A percentile compares a stretch with the other conserved stretches of the same genome.
phyloP scores from a whole-genome alignment of 305 asterid genomes.

The Striga hermonthica region DNA sequence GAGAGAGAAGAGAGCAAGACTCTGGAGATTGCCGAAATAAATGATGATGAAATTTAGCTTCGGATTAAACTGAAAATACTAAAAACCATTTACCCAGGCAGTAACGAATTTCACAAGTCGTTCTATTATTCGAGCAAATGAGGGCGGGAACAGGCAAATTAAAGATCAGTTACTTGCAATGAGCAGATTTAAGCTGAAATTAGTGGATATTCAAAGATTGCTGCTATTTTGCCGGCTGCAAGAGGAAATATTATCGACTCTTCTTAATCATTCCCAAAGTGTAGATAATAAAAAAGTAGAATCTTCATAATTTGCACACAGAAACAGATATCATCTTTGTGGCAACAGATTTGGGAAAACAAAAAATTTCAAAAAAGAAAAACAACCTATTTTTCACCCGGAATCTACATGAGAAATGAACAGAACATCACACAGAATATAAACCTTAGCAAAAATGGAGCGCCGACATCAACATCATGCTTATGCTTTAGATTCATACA shows the following conservation, averaged over 20 bases:
- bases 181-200: no score
- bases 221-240: neutral
- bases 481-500: no score
- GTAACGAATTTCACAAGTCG: no score
- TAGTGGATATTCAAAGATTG: no score
- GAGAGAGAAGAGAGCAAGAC: neutral
- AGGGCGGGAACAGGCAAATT: no score
- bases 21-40: neutral
- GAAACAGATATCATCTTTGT: conserved; percentile 27
- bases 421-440: neutral
- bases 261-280: conserved; percentile 2
- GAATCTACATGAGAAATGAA: no score
- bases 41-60: neutral
- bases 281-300: neutral
- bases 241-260: neutral
- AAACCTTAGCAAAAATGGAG: conserved; percentile 16
- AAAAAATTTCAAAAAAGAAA: neutral
- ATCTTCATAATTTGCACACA: neutral
- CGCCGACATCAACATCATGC: neutral
- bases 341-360: conserved; percentile 10
- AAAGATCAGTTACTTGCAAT: no score
- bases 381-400: no score
- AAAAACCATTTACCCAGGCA: no score
- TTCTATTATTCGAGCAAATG: no score
- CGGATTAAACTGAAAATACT: no score